A percentile compares a stretch with the other conserved stretches of the same genome.
Evolutionary conservation across 129 eudicot species (phyloP).

Genomic region (Arctium lappa): DNA sequence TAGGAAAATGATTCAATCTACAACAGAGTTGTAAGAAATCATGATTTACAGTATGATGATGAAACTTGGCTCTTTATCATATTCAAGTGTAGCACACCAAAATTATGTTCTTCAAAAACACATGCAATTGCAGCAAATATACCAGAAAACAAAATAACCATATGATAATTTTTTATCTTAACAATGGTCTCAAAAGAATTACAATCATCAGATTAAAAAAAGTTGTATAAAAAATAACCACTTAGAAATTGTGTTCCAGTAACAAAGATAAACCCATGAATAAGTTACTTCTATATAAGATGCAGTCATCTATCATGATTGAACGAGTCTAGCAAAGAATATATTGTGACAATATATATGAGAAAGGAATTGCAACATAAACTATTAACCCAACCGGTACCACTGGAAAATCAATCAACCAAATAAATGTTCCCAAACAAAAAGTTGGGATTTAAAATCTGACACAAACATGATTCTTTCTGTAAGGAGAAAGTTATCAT

Average conservation of each 20-base stretch:
- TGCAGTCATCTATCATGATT: too few species aligned
- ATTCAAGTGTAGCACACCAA: not conserved
- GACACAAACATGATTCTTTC: too few species aligned
- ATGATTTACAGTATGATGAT: not conserved
- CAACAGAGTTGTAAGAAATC: not conserved
- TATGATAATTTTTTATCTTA: not conserved
- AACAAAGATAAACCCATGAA: too few species aligned
- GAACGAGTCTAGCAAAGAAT: too few species aligned
- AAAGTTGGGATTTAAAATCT: too few species aligned
- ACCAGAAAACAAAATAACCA: not conserved
- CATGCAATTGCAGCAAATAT: not conserved
- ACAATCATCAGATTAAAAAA: not conserved
- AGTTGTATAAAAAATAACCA: not conserved
- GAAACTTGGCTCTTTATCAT: not conserved
- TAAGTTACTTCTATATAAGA: too few species aligned
- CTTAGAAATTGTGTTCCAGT: too few species aligned
- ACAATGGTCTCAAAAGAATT: not conserved
- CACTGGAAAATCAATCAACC: too few species aligned
- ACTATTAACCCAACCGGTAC: too few species aligned
- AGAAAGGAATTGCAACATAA: too few species aligned
- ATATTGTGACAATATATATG: too few species aligned
- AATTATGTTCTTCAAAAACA: not conserved
- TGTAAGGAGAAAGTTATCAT: not conserved
- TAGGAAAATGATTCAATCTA: not conserved
- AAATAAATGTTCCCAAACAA: too few species aligned